These are phyloP conservation scores for Dendrobium huoshanense DNA, from an alignment of 106 monocot genomes.

Conservation along the genomic window DNA sequence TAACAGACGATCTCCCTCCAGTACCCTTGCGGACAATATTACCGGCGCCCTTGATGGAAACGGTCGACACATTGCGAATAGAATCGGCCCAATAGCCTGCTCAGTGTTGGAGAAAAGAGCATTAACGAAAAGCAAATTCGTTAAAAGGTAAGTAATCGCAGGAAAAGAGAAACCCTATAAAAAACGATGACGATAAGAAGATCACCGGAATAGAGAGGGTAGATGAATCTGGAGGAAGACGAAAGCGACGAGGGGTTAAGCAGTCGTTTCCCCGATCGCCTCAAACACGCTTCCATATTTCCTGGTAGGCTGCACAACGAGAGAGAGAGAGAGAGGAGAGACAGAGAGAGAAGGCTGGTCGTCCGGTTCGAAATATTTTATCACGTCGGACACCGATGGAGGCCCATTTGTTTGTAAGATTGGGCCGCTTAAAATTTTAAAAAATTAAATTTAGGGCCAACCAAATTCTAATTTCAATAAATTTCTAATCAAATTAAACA, in stretches of 20 bases:
- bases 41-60: slow-evolving; percentile 68
- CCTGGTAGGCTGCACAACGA: not conserved
- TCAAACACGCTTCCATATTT: slow-evolving; percentile 2
- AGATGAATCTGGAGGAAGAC: not conserved
- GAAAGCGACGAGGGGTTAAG: not conserved
- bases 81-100: slow-evolving; percentile 45
- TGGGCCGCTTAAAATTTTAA: too few relatives aligned
- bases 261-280: slow-evolving; percentile 7
- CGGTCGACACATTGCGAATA: slow-evolving; percentile 37
- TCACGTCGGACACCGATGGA: too few relatives aligned
- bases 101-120: not conserved
- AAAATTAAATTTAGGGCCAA: too few relatives aligned
- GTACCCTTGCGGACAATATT: slow-evolving; percentile 91
- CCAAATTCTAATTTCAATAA: too few relatives aligned
- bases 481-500: too few relatives aligned
- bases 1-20: slow-evolving; percentile 92
- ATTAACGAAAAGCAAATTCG: not conserved
- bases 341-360: not conserved
- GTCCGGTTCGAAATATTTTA: too few relatives aligned
- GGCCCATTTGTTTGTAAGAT: too few relatives aligned
- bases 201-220: not conserved
- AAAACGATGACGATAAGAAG: not conserved
- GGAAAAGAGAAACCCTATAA: not conserved
- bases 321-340: not conserved
- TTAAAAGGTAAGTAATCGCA: not conserved